Conservation (phyloP, 1,139 yeast genomes). For the Candida tetrigidarum region DNA sequence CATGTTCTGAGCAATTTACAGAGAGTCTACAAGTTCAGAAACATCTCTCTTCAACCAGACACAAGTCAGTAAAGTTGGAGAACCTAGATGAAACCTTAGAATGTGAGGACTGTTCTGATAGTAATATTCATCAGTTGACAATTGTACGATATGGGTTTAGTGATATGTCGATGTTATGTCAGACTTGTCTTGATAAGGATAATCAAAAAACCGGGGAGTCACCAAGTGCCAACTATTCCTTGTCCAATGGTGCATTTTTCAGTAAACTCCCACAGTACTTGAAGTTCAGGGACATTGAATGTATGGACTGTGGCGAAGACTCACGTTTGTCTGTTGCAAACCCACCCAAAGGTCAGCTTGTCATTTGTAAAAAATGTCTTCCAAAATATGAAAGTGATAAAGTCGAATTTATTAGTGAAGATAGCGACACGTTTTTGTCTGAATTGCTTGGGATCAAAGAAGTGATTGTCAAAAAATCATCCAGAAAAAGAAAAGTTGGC, state of each 20-base stretch:
- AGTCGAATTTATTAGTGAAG: constrained; percentile 44
- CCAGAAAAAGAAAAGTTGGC: constrained; percentile 24
- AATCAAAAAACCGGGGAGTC: constrained; percentile 27
- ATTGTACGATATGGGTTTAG: constrained; percentile 58
- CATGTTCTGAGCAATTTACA: constrained; percentile 29
- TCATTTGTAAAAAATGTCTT: constrained; percentile 49
- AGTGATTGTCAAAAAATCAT: constrained; percentile 22
- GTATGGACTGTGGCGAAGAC: constrained; percentile 49
- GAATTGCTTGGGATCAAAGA: constrained; percentile 56
- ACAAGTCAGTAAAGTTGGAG: constrained; percentile 46
- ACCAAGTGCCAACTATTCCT: constrained; percentile 54
- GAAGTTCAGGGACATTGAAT: constrained; percentile 54
- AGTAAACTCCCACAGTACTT: constrained; percentile 50
- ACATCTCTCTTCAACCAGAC: constrained; percentile 59
- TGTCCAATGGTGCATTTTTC: constrained; percentile 59
- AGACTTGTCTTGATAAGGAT: constrained; percentile 47
- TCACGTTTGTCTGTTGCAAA: constrained; percentile 42
- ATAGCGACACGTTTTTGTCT: constrained; percentile 50
- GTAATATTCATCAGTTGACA: constrained; percentile 56
- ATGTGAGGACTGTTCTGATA: constrained; percentile 62
- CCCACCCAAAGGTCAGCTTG: constrained; percentile 23
- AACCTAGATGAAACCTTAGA: constrained; percentile 44
- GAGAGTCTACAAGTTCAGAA: constrained; percentile 30
- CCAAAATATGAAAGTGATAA: constrained; percentile 23
- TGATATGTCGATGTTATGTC: constrained; percentile 57